A percentile compares a stretch with the other conserved stretches of the same genome.
Evolutionary conservation across 1,139 yeast species (phyloP).

Genomic region (Saccharomyces hybrid): DNA sequence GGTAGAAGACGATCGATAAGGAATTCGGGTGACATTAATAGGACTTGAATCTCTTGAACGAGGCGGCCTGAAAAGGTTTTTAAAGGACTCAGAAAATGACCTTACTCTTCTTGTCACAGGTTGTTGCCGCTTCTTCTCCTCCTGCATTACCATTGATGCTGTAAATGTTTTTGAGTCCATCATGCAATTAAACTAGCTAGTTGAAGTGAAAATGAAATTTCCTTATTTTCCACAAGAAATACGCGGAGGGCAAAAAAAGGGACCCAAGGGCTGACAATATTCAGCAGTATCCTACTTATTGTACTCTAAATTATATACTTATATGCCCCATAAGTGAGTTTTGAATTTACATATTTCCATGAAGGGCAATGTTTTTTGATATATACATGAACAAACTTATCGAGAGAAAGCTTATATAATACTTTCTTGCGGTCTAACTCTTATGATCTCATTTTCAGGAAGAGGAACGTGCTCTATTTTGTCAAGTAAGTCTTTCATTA

Average conservation of each 20-base stretch:
- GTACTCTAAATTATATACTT: background rate
- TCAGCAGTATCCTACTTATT: background rate
- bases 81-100: conserved; percentile 11
- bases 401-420: background rate
- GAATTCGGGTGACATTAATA: background rate
- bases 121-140: background rate
- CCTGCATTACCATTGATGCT: background rate
- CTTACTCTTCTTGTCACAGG: background rate
- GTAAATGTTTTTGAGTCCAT: background rate
- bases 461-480: conserved; percentile 20
- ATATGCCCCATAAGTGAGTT: background rate
- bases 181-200: background rate
- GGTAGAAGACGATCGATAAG: background rate
- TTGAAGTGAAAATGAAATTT: background rate
- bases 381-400: background rate
- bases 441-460: conserved; percentile 21
- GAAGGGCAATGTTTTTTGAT: background rate
- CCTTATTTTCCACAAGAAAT: background rate
- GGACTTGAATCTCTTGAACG: background rate
- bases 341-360: background rate
- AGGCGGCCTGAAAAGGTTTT: conserved; percentile 10
- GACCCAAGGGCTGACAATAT: background rate
- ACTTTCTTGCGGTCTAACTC: conserved; percentile 4
- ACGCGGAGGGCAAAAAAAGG: background rate
- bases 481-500: conserved; percentile 24